phyloP scores from a whole-genome alignment of 1,284 basidiomycete species.

The Sphagnurus paluster region DNA sequence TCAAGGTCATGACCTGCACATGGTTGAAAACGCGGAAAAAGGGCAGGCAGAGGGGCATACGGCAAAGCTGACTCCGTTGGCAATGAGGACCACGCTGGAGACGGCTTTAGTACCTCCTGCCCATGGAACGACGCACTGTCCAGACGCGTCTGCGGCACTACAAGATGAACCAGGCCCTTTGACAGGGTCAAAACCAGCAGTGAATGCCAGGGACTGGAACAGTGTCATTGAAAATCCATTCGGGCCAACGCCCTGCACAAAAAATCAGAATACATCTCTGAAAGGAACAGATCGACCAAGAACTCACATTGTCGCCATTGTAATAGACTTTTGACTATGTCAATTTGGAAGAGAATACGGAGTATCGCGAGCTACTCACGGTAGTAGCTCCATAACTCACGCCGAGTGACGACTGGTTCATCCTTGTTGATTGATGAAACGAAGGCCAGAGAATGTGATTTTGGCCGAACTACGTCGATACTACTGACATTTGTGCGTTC shows the following conservation, averaged over 20 bases:
- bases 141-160: slow-evolving; percentile 49
- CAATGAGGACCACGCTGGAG: slow-evolving; percentile 71
- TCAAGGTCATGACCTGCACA: slow-evolving; percentile 67
- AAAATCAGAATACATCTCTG: neutral
- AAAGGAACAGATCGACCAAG: neutral
- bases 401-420: slow-evolving; percentile 58
- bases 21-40: neutral
- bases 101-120: slow-evolving; percentile 67
- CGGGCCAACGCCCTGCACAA: slow-evolving; percentile 60
- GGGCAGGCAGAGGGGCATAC: slow-evolving; percentile 31
- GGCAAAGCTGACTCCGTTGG: slow-evolving; percentile 78
- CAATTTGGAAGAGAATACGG: slow-evolving; percentile 12
- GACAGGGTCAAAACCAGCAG: slow-evolving; percentile 69
- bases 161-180: slow-evolving; percentile 70
- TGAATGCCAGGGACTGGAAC: slow-evolving; percentile 69
- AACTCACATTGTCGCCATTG: slow-evolving; percentile 66
- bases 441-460: slow-evolving; percentile 18
- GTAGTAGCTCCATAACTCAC: slow-evolving; percentile 75
- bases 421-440: slow-evolving; percentile 39
- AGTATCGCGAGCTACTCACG: slow-evolving; percentile 44
- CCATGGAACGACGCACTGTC: slow-evolving; percentile 76
- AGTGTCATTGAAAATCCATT: slow-evolving; percentile 64
- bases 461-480: neutral
- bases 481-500: no score
- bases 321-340: slow-evolving; percentile 53